Base-by-base conservation (phyloP, 108 stramenopile species). In the Discostella pseudostelligera region DNA sequence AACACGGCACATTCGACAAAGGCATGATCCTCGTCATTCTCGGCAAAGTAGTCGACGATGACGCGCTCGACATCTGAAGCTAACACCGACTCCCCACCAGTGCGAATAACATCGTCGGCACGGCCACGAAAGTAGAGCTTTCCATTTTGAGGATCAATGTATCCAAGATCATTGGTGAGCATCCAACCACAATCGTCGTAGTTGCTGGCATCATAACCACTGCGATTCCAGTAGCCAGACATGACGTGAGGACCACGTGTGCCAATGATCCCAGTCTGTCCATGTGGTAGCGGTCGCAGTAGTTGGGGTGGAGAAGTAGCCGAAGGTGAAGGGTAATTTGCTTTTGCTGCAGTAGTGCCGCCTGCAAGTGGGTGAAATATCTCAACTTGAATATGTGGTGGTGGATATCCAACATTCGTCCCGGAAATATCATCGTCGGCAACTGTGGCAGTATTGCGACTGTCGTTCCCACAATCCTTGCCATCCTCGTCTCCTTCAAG, bases 181-280 rank as follows among this genome's bases (percentile, higher is more conserved):
- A 88, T 83, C 80, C 85, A 88, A 13, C 39, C 73, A 20, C 20
- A 17, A 11, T 32, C 32, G 8, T 59, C 59, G 48, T 54, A 44
- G 25, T 49, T 12, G 48, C 42, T 54, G 61, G 16, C 8, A 69
- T 29, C 81, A 7, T 28, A 4, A 0, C 51, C 51, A 10, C 54
- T 81, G 53, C 92, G 83, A 25, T 63, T 51, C 96, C 96, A 96
- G 67, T 97, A 97, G 20, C 96, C 96, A 66, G 79, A 81, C 93
- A 94, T 94, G 3, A 90, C 74, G 68, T 94, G 92, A 19, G 94
- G 83, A 20, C 96, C 96, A 22, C 80, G 66, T 3, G 92, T 92
- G 16, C 81, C 90, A 66, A 97, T 88, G 39, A 88, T 67, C 10
- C 96, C 94, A 21, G 85, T 62, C 46, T 68, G 49, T 24, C 67